These are phyloP conservation scores for Ophiocordyceps camponoti-floridani DNA, from an alignment of 2,329 filamentous ascomycete species.

Conservation along the genomic window DNA sequence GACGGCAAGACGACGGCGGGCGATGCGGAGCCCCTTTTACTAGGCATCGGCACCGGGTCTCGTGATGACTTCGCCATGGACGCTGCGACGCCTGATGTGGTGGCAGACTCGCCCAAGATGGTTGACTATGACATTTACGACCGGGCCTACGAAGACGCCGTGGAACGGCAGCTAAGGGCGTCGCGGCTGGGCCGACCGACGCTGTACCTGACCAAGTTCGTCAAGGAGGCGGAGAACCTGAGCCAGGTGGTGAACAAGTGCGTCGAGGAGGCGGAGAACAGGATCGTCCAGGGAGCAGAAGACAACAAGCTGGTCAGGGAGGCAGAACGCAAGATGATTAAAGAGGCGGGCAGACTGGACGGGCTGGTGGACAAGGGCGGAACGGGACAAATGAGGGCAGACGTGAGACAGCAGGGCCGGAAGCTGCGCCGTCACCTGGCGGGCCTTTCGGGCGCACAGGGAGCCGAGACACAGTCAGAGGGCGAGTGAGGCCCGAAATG, in stretches of 20 bases:
- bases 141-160: constrained; percentile 58
- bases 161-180: constrained; percentile 52
- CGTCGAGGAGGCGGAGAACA: constrained; percentile 3
- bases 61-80: constrained; percentile 24
- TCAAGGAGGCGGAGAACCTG: constrained; percentile 23
- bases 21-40: constrained; percentile 43
- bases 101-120: constrained; percentile 71
- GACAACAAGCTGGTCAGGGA: constrained; percentile 2
- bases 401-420: background rate
- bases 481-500: background rate
- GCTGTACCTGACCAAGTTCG: constrained; percentile 30
- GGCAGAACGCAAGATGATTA: background rate
- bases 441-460: constrained; percentile 1
- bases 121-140: constrained; percentile 83
- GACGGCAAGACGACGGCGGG: constrained; percentile 41
- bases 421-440: constrained; percentile 2
- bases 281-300: background rate
- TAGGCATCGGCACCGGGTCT: constrained; percentile 59
- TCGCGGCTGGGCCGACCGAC: constrained; percentile 21
- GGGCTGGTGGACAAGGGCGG: background rate
- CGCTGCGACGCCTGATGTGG: constrained; percentile 25
- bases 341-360: background rate
- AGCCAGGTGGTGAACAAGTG: constrained; percentile 13
- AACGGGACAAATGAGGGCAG: background rate
- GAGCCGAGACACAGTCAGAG: background rate